Conservation (phyloP, 139 green algal species). For the Deuterostichococcus epilithicus region DNA sequence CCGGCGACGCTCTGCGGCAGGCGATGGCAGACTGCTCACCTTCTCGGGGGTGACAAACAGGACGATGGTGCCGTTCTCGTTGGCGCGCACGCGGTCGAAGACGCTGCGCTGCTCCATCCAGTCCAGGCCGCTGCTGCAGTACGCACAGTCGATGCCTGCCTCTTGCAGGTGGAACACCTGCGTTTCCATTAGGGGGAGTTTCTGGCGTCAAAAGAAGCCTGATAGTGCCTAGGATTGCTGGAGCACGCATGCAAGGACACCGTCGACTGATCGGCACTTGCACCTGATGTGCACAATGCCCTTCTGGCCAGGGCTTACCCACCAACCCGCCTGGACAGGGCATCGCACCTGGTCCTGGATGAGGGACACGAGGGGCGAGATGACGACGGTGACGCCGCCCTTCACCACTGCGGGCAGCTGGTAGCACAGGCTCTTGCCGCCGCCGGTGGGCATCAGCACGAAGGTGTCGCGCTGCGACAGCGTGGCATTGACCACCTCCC, state of each 20-base stretch:
- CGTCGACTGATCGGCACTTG: too few species aligned
- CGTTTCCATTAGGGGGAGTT: too few species aligned
- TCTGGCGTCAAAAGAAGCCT: too few species aligned
- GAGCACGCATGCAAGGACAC: too few species aligned
- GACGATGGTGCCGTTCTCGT: conserved; percentile 48
- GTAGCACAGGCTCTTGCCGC: conserved; percentile 75
- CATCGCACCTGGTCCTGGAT: conserved; percentile 76
- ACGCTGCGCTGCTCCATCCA: conserved; percentile 38
- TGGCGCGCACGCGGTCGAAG: conserved; percentile 20
- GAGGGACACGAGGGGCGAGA: conserved; percentile 77
- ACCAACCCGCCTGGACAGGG: too few species aligned
- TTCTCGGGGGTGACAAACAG: conserved; percentile 92
- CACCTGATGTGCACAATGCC: too few species aligned
- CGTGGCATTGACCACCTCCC: conserved; percentile 73
- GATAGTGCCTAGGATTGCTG: too few species aligned
- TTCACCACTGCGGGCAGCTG: conserved; percentile 69
- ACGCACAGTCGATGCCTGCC: conserved; percentile 39
- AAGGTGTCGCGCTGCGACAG: conserved; percentile 69
- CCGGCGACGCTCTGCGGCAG: too few species aligned
- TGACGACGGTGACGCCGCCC: conserved; percentile 61
- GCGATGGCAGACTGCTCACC: conserved; percentile 37
- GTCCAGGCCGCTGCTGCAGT: conserved; percentile 29
- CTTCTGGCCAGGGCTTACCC: too few species aligned
- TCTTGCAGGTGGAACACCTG: conserved; percentile 63
- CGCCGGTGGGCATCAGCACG: conserved; percentile 84